Percentiles rank a stretch among this genome's conserved stretches.
These are phyloP conservation scores for Allium fistulosum DNA, from an alignment of 106 monocot genomes.

Conservation along the genomic window DNA sequence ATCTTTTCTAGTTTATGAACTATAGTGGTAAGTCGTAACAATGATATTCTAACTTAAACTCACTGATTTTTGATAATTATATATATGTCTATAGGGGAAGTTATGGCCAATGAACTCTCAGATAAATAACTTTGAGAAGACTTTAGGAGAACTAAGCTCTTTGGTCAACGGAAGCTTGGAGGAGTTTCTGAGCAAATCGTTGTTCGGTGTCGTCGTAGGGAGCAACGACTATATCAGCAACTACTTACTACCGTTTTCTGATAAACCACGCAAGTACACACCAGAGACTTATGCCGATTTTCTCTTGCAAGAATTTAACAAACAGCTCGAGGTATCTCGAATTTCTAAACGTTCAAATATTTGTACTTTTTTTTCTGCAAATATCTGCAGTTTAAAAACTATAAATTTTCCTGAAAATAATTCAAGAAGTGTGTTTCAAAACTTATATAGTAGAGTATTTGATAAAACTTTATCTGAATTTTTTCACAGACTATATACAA, in stretches of 20 bases:
- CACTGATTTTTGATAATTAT: too few species aligned
- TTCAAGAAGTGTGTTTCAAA: too few species aligned
- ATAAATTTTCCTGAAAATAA: too few species aligned
- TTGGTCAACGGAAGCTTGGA: constrained; percentile 3
- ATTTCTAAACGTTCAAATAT: too few species aligned
- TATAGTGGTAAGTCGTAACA: too few species aligned
- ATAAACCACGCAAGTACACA: constrained; percentile 16
- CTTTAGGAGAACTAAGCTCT: constrained; percentile 14
- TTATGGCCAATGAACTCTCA: constrained; percentile 44
- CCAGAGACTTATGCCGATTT: constrained; percentile 20
- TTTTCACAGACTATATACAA: not conserved
- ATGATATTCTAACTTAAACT: too few species aligned
- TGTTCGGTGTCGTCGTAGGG: constrained; percentile 32
- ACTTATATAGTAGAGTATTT: too few species aligned
- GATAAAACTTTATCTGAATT: too few species aligned
- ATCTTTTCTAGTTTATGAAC: too few species aligned
- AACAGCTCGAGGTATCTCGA: constrained; percentile 38
- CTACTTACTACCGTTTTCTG: constrained; percentile 38
- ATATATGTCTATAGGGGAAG: constrained; percentile 17
- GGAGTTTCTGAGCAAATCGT: constrained; percentile 27
- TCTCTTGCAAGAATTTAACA: constrained; percentile 24
- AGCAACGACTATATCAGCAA: constrained; percentile 67
- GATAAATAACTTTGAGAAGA: constrained; percentile 34
- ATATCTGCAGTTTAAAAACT: too few species aligned
- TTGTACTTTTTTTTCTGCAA: too few species aligned